Conservation (phyloP, 2,329 filamentous ascomycete genomes). For the Blastomyces silverae region DNA sequence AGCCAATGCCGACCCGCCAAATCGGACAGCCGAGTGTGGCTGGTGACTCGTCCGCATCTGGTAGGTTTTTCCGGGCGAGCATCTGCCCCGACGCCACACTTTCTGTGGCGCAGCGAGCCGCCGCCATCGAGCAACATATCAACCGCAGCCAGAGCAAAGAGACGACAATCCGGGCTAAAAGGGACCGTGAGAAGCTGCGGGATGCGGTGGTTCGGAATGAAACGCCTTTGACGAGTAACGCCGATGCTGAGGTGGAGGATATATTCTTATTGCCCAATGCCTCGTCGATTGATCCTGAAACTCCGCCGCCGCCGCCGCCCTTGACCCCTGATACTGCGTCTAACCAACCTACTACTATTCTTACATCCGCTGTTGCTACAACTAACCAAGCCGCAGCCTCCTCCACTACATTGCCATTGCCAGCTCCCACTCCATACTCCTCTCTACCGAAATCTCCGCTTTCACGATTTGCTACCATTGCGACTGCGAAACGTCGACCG, state of each 20-base stretch:
- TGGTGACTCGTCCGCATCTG: not conserved
- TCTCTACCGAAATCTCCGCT: conserved; percentile 1
- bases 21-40: not conserved
- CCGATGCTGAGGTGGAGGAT: not conserved
- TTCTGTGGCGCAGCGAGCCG: conserved; percentile 24
- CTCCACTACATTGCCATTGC: conserved; percentile 5
- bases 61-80: conserved; percentile 11
- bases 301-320: not conserved
- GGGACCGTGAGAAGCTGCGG: conserved; percentile 9
- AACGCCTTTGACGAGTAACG: not conserved
- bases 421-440: not conserved
- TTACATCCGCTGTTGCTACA: not conserved
- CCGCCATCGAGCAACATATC: conserved; percentile 23
- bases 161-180: conserved; percentile 1
- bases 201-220: conserved; percentile 2
- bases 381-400: not conserved
- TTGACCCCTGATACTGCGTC: conserved; percentile 3
- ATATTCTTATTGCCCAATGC: conserved; percentile 6
- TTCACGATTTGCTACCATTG: conserved; percentile 4
- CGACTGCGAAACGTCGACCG: conserved; percentile 4
- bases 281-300: conserved; percentile 8
- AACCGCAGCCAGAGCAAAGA: conserved; percentile 17
- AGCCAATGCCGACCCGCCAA: not conserved
- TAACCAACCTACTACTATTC: not conserved
- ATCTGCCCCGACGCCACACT: conserved; percentile 15